Conservation (phyloP, 164 flowering plant genomes). For the grape (Vitis vinifera) region DNA sequence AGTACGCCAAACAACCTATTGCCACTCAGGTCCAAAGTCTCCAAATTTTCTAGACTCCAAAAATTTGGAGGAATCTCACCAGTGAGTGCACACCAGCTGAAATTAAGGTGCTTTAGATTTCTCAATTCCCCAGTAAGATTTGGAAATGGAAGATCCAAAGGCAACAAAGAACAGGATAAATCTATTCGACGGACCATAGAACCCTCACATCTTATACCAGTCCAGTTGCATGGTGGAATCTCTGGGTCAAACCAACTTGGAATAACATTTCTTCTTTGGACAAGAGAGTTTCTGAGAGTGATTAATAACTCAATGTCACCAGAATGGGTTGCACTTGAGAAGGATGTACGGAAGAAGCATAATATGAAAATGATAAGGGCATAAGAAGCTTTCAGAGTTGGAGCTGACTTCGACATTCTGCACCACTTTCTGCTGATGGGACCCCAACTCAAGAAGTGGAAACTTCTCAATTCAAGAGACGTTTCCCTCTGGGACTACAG, state of each 20-base stretch:
- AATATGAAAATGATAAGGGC: slow-evolving; percentile 6
- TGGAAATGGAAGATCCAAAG: slow-evolving; percentile 49
- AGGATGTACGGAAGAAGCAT: slow-evolving; percentile 13
- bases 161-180: slow-evolving; percentile 25
- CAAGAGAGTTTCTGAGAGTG: slow-evolving; percentile 32
- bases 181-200: slow-evolving; percentile 34
- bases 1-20: slow-evolving; percentile 45
- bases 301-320: slow-evolving; percentile 25
- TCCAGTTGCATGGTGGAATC: slow-evolving; percentile 55
- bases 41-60: slow-evolving; percentile 41
- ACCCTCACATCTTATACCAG: slow-evolving; percentile 50
- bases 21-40: slow-evolving; percentile 47
- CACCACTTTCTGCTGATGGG: background rate
- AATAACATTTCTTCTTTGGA: slow-evolving; percentile 19
- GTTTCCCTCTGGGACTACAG: background rate
- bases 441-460: background rate
- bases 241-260: slow-evolving; percentile 47
- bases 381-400: slow-evolving; percentile 5
- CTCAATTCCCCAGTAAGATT: slow-evolving; percentile 34
- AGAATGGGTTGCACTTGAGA: slow-evolving; percentile 13
- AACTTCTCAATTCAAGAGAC: background rate
- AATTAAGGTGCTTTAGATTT: slow-evolving; percentile 45
- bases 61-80: slow-evolving; percentile 38
- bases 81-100: slow-evolving; percentile 47
- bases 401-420: slow-evolving; percentile 6